A percentile compares a stretch with the other conserved stretches of the same genome.
Evolutionary conservation across 2,329 filamentous ascomycete genomes (phyloP).

Genomic region (Lasiodiplodia sp.): DNA sequence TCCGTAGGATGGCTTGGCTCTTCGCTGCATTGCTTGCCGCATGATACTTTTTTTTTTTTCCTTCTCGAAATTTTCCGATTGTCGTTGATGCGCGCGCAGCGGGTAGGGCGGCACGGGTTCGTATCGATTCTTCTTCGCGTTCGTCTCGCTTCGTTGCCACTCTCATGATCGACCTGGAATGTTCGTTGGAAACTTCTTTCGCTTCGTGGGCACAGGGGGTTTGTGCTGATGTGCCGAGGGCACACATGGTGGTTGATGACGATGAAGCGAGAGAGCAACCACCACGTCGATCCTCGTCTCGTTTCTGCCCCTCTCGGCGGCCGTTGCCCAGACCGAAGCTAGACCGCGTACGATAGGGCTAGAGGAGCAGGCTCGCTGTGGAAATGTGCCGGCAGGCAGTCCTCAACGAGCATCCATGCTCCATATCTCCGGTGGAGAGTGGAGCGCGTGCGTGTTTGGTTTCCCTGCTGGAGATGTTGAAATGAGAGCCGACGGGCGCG

Average conservation of each 20-base stretch:
- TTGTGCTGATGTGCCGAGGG: not conserved
- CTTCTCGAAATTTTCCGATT: constrained; percentile 3
- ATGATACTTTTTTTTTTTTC: not conserved
- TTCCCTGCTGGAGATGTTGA: constrained; percentile 11
- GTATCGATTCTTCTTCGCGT: not conserved
- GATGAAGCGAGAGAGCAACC: not conserved
- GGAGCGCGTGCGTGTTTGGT: constrained; percentile 1
- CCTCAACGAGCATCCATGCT: constrained; percentile 17
- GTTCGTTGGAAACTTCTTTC: constrained; percentile 24
- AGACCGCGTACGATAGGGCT: not conserved
- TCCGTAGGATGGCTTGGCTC: not conserved
- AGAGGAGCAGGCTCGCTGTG: not conserved
- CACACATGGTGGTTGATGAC: constrained; percentile 4
- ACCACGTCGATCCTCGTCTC: constrained; percentile 8
- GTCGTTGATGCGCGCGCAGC: not conserved
- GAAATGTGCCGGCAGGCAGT: constrained; percentile 6
- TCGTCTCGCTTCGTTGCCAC: constrained; percentile 10
- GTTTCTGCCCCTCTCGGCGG: constrained; percentile 16
- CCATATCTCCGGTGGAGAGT: constrained; percentile 4
- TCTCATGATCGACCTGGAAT: not conserved
- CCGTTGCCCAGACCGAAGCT: constrained; percentile 23
- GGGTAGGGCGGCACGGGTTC: constrained; percentile 7
- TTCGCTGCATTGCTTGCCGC: not conserved
- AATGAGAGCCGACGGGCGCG: constrained; percentile 5
- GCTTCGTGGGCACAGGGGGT: not conserved